These are phyloP conservation scores for Candida sojae DNA, from an alignment of 1,139 yeast genomes.

Conservation along the genomic window DNA sequence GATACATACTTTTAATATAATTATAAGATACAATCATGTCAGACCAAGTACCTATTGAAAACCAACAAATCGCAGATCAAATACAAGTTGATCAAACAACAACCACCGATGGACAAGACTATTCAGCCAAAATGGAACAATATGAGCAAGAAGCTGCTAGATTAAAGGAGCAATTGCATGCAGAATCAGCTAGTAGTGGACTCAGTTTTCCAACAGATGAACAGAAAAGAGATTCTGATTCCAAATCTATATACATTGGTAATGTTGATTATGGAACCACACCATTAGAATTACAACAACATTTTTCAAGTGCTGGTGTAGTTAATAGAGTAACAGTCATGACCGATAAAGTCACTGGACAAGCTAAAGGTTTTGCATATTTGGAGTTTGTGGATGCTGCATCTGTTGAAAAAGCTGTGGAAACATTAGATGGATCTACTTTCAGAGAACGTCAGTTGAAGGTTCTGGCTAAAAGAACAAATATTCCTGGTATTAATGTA, in stretches of 20 bases:
- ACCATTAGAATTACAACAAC: constrained; percentile 80
- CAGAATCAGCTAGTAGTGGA: constrained; percentile 10
- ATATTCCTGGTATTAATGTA: constrained; percentile 64
- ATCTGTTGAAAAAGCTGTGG: constrained; percentile 65
- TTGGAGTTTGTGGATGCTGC: constrained; percentile 71
- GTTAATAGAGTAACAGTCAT: constrained; percentile 84
- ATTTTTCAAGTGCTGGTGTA: constrained; percentile 72
- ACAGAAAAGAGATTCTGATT: constrained; percentile 54
- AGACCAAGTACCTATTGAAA: constrained; percentile 16
- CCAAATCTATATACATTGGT: constrained; percentile 83
- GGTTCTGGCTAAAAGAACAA: constrained; percentile 77
- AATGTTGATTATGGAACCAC: constrained; percentile 81
- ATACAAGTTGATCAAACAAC: not conserved
- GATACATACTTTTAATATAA: not conserved
- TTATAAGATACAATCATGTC: constrained; percentile 12
- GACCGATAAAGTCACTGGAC: constrained; percentile 70
- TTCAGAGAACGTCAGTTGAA: constrained; percentile 71
- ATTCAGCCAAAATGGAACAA: constrained; percentile 20
- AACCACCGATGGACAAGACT: not conserved
- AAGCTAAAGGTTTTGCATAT: constrained; percentile 86
- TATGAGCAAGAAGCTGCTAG: constrained; percentile 32
- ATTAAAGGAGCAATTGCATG: constrained; percentile 24
- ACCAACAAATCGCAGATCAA: constrained; percentile 13
- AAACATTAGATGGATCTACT: constrained; percentile 59
- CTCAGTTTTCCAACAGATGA: constrained; percentile 23